Evolutionary conservation across 2,329 filamentous ascomycete genomes (phyloP).

Genomic region (Arthrobotrys pseudoclavata): DNA sequence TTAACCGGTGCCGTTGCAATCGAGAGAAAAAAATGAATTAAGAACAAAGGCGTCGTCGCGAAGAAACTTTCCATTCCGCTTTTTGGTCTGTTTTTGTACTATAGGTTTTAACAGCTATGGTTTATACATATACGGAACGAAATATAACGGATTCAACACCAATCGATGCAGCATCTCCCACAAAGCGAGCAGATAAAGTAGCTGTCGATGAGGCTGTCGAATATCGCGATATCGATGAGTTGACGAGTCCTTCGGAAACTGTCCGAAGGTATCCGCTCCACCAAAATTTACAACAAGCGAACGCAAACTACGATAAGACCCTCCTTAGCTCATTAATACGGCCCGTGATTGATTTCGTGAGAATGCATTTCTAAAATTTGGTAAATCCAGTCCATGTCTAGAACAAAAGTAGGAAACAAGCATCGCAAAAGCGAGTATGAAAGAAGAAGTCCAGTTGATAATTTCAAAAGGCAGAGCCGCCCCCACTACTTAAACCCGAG

Average conservation of each 20-base stretch:
- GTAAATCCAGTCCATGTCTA: not conserved
- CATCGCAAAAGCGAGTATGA: not conserved
- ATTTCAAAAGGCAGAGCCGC: not conserved
- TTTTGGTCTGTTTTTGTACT: constrained; percentile 21
- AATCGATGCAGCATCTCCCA: not conserved
- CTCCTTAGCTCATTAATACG: too few species aligned
- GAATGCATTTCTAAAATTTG: not conserved
- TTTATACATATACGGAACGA: constrained; percentile 21
- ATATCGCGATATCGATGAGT: not conserved
- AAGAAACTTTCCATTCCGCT: not conserved
- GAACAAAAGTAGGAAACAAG: not conserved
- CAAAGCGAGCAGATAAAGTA: not conserved
- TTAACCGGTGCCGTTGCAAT: constrained; percentile 3
- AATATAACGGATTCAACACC: constrained; percentile 47
- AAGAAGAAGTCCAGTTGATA: too few species aligned
- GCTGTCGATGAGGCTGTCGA: not conserved
- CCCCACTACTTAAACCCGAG: constrained; percentile 65
- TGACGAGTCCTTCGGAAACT: not conserved
- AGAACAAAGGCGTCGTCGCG: constrained; percentile 22
- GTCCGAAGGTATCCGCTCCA: not conserved
- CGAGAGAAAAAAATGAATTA: not conserved
- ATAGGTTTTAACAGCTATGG: constrained; percentile 44
- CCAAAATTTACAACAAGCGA: not conserved
- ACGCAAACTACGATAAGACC: too few species aligned
- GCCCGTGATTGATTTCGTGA: too few species aligned